Base-by-base conservation (phyloP, 179 eudicot genomes). In the Heliamphora ciliata region DNA sequence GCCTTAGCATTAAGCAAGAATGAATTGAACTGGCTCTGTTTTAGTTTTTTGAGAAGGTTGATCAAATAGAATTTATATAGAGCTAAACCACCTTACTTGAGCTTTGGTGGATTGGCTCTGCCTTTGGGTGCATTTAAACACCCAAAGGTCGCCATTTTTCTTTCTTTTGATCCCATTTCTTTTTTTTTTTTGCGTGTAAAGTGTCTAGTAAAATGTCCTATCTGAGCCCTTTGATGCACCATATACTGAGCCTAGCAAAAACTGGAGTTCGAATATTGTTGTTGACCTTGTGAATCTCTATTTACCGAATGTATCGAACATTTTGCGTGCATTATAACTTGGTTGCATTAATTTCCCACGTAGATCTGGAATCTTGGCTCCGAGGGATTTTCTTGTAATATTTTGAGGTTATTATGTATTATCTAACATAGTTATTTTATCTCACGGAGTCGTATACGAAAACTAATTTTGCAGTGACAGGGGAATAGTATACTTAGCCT, bases 401-500 rank as follows among this genome's bases (percentile, higher is more conserved):
- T 24, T 8, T 68, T 56, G 58, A 17, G 69, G 48, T 6, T 21
- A 10, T 6, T 65, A 79, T 48, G 51, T 24, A 47, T 10, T n/a
- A 11, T 9, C 10, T 47, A 64, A n/a, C 56, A 18, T 13, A 18
- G 18, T 24, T 15, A 6, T 52, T 63, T 72, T 44, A 8, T 52
- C 48, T 74, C 46, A 14, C 82, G 84, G 83, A 79, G 82, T 74
- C 77, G 71, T n/a, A 15, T 82, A 56, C 8, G 64, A 56, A 81
- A 67, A 64, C 58, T 82, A 71, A 65, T 77, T 83, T 76, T 89
- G 85, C 86, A 83, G 88, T 79, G 87, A 96, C 76, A 92, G 88
- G 84, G 99, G 99, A 83, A 89, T 84, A 52, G 98, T 96, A 8
- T 94, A 92, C 87, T 91, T 94, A 79, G 87, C 98, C 66, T 93